Base-by-base conservation (phyloP, 441 rosid genomes). In the Jatropha podagrica region DNA sequence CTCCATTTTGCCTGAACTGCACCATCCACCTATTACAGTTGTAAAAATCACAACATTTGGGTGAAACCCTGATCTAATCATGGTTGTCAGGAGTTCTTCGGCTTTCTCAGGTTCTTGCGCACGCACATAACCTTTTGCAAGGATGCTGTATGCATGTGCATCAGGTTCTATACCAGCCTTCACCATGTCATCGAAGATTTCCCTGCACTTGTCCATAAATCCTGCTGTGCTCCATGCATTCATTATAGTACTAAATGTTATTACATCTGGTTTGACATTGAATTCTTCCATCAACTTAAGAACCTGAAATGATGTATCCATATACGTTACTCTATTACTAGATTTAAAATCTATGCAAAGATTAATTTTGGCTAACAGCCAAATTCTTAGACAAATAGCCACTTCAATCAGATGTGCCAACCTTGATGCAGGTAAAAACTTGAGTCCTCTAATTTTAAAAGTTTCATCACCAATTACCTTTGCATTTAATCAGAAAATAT, bases 181-280 rank as follows among this genome's bases (percentile, higher is more conserved):
- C 63, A 86, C 80, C 95, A 90, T 89, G 85, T 90, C 90, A 69
- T 90, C 83, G 63, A 92, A 92, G 69, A 89, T 88, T 78, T 88
- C 89, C 68, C 83, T 84, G 81, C 95, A 90, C 80, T 89, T 92
- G 58, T 80, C 85, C 94, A 92, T 90, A 76, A 84, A 88, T 63
- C 95, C 97, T 0, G 89, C 90, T n/a, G 90, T 85, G 85, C 97
- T 92, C 95, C 97, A 89, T 14, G 90, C 92, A 68, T 92, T 89
- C 95, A 92, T 92, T 69, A 90, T 90, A 26, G 94, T 92, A 78
- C 95, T 88, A 84, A 86, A 92, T 2, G 95, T 92, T 78, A 92
- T 82, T 52, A 89, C 94, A 78, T 90, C 91, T 59, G 97, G 94
- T 64, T 88, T 88, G 73, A 90, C 90, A 70, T 82, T 81, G 62